Evolutionary conservation across 495 filamentous ascomycete genomes (phyloP).

Genomic region (Xylaria intraflava): DNA sequence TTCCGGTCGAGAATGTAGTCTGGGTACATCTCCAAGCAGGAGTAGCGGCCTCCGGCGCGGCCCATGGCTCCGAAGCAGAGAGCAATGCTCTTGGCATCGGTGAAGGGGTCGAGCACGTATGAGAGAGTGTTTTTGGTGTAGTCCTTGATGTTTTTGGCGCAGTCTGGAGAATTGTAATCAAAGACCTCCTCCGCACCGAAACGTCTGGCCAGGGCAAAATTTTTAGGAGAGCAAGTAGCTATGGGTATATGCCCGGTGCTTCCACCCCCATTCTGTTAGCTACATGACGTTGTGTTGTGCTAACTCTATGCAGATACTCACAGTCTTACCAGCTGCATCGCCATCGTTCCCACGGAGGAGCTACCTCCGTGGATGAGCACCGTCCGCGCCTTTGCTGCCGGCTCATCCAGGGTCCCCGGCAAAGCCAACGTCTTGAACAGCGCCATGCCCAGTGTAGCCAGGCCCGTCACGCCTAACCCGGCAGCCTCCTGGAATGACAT

Average conservation of each 20-base stretch:
- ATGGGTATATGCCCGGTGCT: conserved; percentile 1
- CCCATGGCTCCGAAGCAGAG: conserved; percentile 8
- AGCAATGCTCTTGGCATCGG: background rate
- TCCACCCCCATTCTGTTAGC: background rate
- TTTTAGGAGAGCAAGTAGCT: background rate
- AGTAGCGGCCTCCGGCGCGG: conserved; percentile 6
- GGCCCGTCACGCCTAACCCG: background rate
- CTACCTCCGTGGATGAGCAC: conserved; percentile 11
- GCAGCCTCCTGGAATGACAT: conserved; percentile 1
- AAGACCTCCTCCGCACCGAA: conserved; percentile 5
- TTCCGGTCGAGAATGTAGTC: background rate
- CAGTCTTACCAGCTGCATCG: conserved; percentile 9
- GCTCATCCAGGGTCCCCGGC: background rate
- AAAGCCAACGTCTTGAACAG: background rate
- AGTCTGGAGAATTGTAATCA: background rate
- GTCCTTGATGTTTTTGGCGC: background rate
- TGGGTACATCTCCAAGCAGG: background rate
- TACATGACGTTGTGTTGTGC: background rate
- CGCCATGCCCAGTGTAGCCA: conserved; percentile 5
- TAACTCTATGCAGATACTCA: background rate
- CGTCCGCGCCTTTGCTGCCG: background rate
- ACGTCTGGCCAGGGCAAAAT: background rate
- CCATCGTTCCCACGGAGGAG: conserved; percentile 6
- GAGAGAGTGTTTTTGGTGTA: background rate
- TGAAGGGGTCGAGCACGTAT: conserved; percentile 11